Evolutionary conservation across 352 stramenopile genomes (phyloP).

Genomic region (Globisporangium middletonii): DNA sequence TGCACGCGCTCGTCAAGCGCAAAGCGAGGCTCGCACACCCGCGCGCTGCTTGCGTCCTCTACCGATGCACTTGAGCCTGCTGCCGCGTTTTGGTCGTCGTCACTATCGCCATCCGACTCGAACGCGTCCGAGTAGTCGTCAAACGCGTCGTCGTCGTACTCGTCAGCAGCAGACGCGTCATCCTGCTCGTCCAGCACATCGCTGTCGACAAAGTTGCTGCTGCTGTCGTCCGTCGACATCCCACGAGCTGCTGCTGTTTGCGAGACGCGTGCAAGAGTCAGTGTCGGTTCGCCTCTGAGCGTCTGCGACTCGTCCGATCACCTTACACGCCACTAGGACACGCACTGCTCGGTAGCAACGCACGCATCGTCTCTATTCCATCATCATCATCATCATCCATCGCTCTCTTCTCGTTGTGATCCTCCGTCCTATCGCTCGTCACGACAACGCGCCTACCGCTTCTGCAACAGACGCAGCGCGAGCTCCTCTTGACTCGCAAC

Average conservation of each 20-base stretch:
- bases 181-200: not conserved
- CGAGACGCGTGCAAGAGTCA: not conserved
- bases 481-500: conserved; percentile 76
- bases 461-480: conserved; percentile 72
- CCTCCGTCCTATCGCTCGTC: conserved; percentile 1
- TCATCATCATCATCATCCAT: not conserved
- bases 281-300: not conserved
- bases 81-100: not conserved
- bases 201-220: conserved; percentile 1
- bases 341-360: not conserved
- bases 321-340: not conserved
- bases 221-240: conserved; percentile 7
- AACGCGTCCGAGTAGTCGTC: conserved; percentile 53
- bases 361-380: too few species aligned
- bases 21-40: not conserved
- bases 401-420: not conserved
- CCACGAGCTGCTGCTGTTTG: not conserved
- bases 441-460: conserved; percentile 20
- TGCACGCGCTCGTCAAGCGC: conserved; percentile 27
- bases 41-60: not conserved
- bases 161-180: not conserved
- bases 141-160: conserved; percentile 37
- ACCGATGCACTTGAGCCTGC: not conserved
- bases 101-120: conserved; percentile 14
- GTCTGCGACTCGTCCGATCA: too few species aligned